Evolutionary conservation across 2,329 filamentous ascomycete species (phyloP), one percentile per base, ranked within the genome.

Genomic region (Hymenotorrendiella dingleyae): DNA sequence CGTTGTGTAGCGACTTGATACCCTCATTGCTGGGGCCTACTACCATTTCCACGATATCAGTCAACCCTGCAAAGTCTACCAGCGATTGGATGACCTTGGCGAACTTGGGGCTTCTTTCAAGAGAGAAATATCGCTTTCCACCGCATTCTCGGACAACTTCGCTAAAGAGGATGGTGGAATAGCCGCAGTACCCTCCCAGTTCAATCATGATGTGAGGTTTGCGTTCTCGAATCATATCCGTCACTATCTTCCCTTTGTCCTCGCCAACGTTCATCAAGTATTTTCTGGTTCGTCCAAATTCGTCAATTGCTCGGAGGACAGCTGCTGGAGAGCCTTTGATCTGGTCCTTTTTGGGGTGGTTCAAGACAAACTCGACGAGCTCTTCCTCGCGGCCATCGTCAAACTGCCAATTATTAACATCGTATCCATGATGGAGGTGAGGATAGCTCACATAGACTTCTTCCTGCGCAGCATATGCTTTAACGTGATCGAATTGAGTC

Each of bases 231-330:
- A 93, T 89, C 28, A 90, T 62, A 22, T 84, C 72, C 7, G 73
- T 73, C 2, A 91, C 77, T 40, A 88, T 82, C 48, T 71, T 73
- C 35, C 84, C 85, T 64, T 93, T 93, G 56, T 80, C 71, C 52
- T 80, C 73, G 29, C 86, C 86, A 2, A 93, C 78, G 51, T 89
- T 91, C 82, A 91, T 91, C 39, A 91, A 73, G 49, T 82, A 85
- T 59, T 82, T 84, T 48, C 76, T 71, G 3, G 74, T 79, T 32
- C 75, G 65, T 10, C 68, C 77, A 61, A 73, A 91, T 40, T 84
- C 76, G 56, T 91, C 84, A 60, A 91, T 88, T 21, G 77, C 77
- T 20, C 71, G 68, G 0, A 90, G 68, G 1, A 91, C 74, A 43
- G 72, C 73, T 12, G 72, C 58, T 0, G 85, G 84, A 16, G 76